These are phyloP conservation scores for Globisporangium orthogonon DNA, from an alignment of 352 stramenopile species.

Conservation along the genomic window DNA sequence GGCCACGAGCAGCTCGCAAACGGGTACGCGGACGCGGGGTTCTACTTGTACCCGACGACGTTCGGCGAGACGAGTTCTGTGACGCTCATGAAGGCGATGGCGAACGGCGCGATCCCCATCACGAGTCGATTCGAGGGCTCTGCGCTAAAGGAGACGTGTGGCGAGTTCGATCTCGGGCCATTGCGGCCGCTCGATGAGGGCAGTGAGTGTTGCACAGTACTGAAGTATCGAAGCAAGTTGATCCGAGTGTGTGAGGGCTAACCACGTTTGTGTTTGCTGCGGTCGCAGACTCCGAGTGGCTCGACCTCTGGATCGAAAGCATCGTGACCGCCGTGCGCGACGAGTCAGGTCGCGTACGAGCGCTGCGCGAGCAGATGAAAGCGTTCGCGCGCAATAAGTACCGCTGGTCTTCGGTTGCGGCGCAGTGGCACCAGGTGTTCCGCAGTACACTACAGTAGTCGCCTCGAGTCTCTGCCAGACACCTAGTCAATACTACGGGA, in stretches of 20 bases:
- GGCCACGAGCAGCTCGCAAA: constrained; percentile 60
- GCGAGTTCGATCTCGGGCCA: constrained; percentile 72
- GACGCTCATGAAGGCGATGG: constrained; percentile 91
- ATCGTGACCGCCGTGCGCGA: constrained; percentile 33
- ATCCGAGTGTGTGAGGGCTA: background rate
- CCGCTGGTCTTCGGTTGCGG: constrained; percentile 43
- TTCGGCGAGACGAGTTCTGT: constrained; percentile 90
- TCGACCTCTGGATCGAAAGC: constrained; percentile 40
- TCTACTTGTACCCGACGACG: constrained; percentile 88
- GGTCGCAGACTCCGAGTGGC: constrained; percentile 19
- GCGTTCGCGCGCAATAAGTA: constrained; percentile 45
- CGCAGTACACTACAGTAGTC: background rate
- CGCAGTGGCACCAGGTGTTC: constrained; percentile 43
- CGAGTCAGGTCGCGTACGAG: constrained; percentile 13
- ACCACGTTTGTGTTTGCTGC: background rate
- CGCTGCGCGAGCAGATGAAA: constrained; percentile 48
- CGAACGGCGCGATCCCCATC: constrained; percentile 85
- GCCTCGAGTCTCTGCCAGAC: background rate
- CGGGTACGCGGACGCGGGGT: constrained; percentile 71
- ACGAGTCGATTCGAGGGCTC: constrained; percentile 70
- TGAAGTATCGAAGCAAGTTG: background rate
- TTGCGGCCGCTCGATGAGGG: background rate
- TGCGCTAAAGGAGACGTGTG: constrained; percentile 56
- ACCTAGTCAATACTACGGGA: background rate
- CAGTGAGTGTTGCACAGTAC: background rate